phyloP scores from a whole-genome alignment of 208 protist species.

The Endotrypanum monterogeii region DNA sequence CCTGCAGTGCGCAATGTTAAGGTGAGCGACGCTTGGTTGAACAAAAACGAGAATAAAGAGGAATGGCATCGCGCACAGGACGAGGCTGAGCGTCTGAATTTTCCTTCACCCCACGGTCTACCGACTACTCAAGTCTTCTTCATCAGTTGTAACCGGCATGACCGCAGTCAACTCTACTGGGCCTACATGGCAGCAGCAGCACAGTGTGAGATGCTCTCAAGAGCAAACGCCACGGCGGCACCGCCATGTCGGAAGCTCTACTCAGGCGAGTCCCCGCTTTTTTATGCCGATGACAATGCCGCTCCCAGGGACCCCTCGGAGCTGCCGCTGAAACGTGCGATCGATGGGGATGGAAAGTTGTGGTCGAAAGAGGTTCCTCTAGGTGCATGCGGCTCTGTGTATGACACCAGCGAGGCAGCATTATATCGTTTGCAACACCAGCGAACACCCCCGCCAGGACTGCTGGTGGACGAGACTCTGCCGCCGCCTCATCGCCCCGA shows the following conservation, averaged over 20 bases:
- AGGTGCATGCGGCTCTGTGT: slow-evolving; percentile 30
- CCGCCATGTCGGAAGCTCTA: slow-evolving; percentile 36
- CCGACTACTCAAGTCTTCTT: slow-evolving; percentile 59
- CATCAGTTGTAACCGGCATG: slow-evolving; percentile 78
- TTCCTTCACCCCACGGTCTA: slow-evolving; percentile 14
- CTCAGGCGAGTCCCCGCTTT: slow-evolving; percentile 11
- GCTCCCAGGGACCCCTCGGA: background rate
- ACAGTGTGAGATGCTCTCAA: slow-evolving; percentile 43
- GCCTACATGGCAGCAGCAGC: slow-evolving; percentile 41
- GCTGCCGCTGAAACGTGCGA: background rate
- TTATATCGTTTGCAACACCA: slow-evolving; percentile 10
- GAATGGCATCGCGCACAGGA: slow-evolving; percentile 13
- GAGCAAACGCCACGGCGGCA: slow-evolving; percentile 12
- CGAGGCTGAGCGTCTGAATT: slow-evolving; percentile 10
- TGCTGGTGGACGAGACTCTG: slow-evolving; percentile 2
- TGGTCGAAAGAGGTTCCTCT: slow-evolving; percentile 16
- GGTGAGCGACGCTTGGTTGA: slow-evolving; percentile 9
- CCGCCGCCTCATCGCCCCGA: background rate
- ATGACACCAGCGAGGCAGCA: slow-evolving; percentile 15
- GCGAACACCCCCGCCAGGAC: background rate
- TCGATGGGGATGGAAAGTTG: background rate
- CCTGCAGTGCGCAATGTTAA: background rate
- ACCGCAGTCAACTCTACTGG: slow-evolving; percentile 75
- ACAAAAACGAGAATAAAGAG: background rate
- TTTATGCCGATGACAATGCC: background rate